Base-by-base conservation (phyloP, 2,329 filamentous ascomycete species). In the Stemphylium vesicarium region DNA sequence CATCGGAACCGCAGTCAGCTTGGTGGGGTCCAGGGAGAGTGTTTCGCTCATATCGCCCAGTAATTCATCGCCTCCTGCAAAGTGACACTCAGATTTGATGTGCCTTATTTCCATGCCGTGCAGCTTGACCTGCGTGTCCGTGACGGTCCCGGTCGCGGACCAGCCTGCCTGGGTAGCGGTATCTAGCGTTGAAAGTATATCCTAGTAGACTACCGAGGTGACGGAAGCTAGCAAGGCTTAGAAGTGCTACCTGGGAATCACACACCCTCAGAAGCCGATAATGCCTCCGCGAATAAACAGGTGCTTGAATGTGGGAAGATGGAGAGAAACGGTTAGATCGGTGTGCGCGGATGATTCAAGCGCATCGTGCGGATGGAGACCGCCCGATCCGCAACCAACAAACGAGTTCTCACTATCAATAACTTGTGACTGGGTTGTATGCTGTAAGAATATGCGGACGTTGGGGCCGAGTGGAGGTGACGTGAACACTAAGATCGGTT, bases 401-500 rank as follows among this genome's bases (percentile, higher is more conserved):
- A 41, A 42, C 57, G 46, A 57, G 52, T 47, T 24, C 41, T 49
- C 18, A 49, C 40, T 54, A 49, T 44, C 45, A 33, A 42, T 29
- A 37, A 47, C 33, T 15, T 11, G 16, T 46, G 24, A 39, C 48
- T 22, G 24, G 44, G 53, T 39, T 24, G 38, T 36, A 35, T 15
- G 33, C 32, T 63, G 57, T 40, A 56, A 47, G 60, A 26, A 53
- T 35, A 50, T 53, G 62, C 49, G 33, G 56, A 56, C 51, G 51
- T 55, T 57, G 50, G 45, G 42, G 60, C 54, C 54, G 55, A 40
- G 47, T 42, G 49, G 48, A 57, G 57, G 57, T 47, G 63, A 56
- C 54, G 40, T 57, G 56, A 56, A 49, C 44, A 46, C 53, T 53
- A 58, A 40, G 59, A 63, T 55, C 60, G 52, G 47, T 50, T 55